These are phyloP conservation scores for Venturiaceae sp. DNA, from an alignment of 2,329 filamentous ascomycete species.

Conservation along the genomic window DNA sequence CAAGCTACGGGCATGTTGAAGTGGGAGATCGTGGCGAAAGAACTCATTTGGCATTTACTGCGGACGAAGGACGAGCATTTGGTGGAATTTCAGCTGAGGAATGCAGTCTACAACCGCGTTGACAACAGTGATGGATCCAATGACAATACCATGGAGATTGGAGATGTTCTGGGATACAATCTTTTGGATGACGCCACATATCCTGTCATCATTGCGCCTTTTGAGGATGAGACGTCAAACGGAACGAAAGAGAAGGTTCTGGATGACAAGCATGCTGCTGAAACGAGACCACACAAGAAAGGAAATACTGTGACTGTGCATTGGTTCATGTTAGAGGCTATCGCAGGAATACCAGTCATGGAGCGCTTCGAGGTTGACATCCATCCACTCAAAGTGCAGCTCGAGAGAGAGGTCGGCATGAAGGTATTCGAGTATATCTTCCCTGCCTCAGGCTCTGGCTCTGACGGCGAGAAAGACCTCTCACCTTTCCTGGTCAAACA, in stretches of 20 bases:
- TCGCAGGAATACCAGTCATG: conserved; percentile 93
- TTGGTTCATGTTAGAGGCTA: conserved; percentile 97
- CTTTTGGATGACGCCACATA: conserved; percentile 85
- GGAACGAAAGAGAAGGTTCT: conserved; percentile 36
- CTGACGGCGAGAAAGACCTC: conserved; percentile 38
- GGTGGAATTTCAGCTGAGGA: conserved; percentile 84
- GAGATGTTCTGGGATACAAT: conserved; percentile 81
- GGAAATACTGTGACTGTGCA: conserved; percentile 65
- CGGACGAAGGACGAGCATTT: conserved; percentile 78
- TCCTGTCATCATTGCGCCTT: conserved; percentile 90
- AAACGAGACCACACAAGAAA: background rate
- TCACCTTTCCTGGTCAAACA: conserved; percentile 52
- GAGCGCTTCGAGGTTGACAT: conserved; percentile 94
- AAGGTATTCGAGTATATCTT: conserved; percentile 97
- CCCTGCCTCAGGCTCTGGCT: conserved; percentile 57
- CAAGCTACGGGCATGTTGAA: conserved; percentile 72
- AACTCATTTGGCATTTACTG: conserved; percentile 96
- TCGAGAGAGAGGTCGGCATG: conserved; percentile 87
- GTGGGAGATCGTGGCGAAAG: conserved; percentile 88
- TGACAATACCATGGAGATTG: conserved; percentile 82
- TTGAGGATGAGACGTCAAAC: conserved; percentile 51
- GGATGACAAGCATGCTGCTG: background rate
- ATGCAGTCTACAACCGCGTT: conserved; percentile 87
- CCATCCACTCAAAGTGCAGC: conserved; percentile 85
- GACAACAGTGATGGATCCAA: conserved; percentile 97